Evolutionary conservation across 352 stramenopile genomes (phyloP), one percentile per base, ranked within the genome.

Genomic region (Globisporangium solare): DNA sequence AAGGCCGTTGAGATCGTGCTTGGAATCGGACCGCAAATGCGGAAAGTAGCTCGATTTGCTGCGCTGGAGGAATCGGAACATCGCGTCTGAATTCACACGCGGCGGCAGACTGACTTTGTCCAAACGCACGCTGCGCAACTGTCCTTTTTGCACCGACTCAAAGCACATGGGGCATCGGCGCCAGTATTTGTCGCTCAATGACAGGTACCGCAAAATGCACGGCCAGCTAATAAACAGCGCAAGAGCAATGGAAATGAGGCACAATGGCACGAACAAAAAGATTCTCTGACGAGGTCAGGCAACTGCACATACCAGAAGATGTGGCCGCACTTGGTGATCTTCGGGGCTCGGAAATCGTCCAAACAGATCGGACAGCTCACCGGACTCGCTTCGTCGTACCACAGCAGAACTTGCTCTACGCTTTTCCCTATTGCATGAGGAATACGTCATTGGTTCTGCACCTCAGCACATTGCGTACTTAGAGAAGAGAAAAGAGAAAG

Each of bases 121-220:
- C 37, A 94, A 59, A 17, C 75, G 68, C 12, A 91, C 82, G 61
- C 80, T 92, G 41, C 82, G 79, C 46, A 94, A 45, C 27, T 94
- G 82, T 1, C 68, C 79, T 61, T 92, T 94, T 63, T 94, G 82
- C 47, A 92, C 79, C 18, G 80, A 86, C 53, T 94, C 84, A 54
- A 94, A 94, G 59, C 84, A 94, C 84, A 94, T 94, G 7, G 84
- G 84, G 49, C 84, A 94, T 39, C 84, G 82, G 31, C 81, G 76
- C 84, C 84, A 94, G 68, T 94, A 94, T 63, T 94, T 94, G 53
- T 94, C 84, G 41, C 71, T 87, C 65, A 94, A 64, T 3, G 84
- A 94, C 48, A 94, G 42, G 51, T 94, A 94, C 15, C 79, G 79
- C 11, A 94, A 57, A 51, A 94, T 94, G 46, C 84, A 94, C 27